phyloP scores from a whole-genome alignment of 2,329 filamentous ascomycete genomes.

The Talaromyces amestolkiae region DNA sequence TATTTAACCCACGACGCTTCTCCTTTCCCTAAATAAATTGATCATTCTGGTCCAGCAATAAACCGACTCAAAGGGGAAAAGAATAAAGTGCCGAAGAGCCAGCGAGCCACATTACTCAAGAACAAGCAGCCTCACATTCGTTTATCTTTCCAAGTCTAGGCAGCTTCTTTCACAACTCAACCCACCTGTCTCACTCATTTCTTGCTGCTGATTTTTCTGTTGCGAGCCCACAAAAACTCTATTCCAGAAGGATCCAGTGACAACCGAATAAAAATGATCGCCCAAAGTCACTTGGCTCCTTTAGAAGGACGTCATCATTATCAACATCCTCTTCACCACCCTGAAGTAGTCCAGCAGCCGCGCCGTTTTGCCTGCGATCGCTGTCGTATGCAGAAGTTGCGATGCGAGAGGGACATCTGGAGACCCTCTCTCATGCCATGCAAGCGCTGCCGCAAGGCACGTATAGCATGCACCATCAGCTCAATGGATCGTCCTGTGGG shows the following conservation, averaged over 20 bases:
- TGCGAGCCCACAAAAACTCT: background rate
- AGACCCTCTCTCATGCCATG: constrained; percentile 20
- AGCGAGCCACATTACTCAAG: background rate
- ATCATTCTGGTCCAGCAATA: background rate
- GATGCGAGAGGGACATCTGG: constrained; percentile 22
- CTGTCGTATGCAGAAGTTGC: constrained; percentile 21
- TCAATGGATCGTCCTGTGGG: constrained; percentile 11
- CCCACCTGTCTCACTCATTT: background rate
- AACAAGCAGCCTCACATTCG: constrained; percentile 5
- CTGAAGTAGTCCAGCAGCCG: constrained; percentile 19
- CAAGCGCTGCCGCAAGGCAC: constrained; percentile 21
- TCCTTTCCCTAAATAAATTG: background rate
- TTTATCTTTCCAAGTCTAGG: background rate
- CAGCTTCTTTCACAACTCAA: background rate
- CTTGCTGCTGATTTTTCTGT: background rate
- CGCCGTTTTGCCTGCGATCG: constrained; percentile 22
- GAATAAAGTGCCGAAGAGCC: background rate
- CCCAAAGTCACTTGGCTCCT: constrained; percentile 10
- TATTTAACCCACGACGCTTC: background rate
- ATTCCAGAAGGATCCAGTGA: background rate
- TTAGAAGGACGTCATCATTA: constrained; percentile 12
- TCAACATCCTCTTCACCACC: background rate
- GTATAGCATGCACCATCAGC: constrained; percentile 19
- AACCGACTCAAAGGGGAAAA: background rate
- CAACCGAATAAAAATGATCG: constrained; percentile 9